Evolutionary conservation across 805 yeast species (phyloP).

Genomic region (Lachancea waltii): DNA sequence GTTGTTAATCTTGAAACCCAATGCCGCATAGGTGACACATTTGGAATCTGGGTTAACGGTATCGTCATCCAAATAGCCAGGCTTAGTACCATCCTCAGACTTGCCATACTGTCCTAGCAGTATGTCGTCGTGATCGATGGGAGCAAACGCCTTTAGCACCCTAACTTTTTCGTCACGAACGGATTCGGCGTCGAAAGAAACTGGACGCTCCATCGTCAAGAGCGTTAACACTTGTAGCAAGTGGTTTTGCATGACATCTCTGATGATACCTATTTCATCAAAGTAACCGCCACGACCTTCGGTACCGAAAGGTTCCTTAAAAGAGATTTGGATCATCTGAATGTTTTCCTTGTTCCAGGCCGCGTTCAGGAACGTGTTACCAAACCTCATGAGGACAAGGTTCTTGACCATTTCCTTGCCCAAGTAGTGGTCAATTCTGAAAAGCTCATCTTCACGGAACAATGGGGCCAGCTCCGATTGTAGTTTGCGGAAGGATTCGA

Average conservation of each 20-base stretch:
- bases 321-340: constrained; percentile 76
- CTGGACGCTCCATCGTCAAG: constrained; percentile 93
- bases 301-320: constrained; percentile 98
- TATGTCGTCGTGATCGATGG: constrained; percentile 58
- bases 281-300: constrained; percentile 99
- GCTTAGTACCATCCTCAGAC: constrained; percentile 83
- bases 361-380: constrained; percentile 81
- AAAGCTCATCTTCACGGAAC: constrained; percentile 85
- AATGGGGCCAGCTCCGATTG: constrained; percentile 76
- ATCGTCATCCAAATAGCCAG: constrained; percentile 86
- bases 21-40: constrained; percentile 88
- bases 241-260: constrained; percentile 99
- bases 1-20: constrained; percentile 70
- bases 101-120: constrained; percentile 82
- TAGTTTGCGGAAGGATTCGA: constrained; percentile 67
- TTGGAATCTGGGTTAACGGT: constrained; percentile 78
- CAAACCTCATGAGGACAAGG: constrained; percentile 80
- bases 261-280: constrained; percentile 87
- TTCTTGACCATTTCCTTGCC: constrained; percentile 99
- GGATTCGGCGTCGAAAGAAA: constrained; percentile 83
- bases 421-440: constrained; percentile 93
- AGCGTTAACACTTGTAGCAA: constrained; percentile 85
- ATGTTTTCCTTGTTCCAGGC: constrained; percentile 82
- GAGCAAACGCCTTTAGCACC: constrained; percentile 73
- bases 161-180: constrained; percentile 95